phyloP scores from a whole-genome alignment of 2,329 filamentous ascomycete genomes.

The Fusarium sp. region DNA sequence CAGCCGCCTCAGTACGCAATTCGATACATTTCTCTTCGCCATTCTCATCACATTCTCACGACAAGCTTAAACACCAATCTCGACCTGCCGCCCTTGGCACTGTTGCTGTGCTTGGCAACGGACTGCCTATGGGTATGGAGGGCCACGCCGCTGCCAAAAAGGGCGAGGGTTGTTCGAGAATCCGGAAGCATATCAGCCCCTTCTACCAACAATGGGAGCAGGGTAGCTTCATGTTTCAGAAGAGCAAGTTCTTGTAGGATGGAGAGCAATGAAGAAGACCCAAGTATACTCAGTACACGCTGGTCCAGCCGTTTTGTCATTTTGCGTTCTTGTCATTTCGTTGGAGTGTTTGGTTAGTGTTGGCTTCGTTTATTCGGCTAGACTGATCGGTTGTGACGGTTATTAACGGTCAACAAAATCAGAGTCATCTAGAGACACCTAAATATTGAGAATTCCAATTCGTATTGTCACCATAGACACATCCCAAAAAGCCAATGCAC shows the following conservation, averaged over 20 bases:
- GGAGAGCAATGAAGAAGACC: background rate
- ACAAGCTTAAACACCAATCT: slow-evolving; percentile 40
- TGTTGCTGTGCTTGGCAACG: slow-evolving; percentile 41
- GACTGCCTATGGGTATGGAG: slow-evolving; percentile 18
- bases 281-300: background rate
- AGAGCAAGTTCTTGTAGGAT: slow-evolving; percentile 21
- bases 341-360: slow-evolving; percentile 4
- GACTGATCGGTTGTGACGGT: slow-evolving; percentile 4
- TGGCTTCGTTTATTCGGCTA: slow-evolving; percentile 8
- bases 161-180: slow-evolving; percentile 28
- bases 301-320: slow-evolving; percentile 7
- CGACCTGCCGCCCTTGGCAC: slow-evolving; percentile 43
- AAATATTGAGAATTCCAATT: slow-evolving; percentile 9
- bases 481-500: slow-evolving; percentile 18
- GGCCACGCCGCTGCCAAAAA: slow-evolving; percentile 30
- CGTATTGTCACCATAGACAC: slow-evolving; percentile 17
- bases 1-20: slow-evolving; percentile 43
- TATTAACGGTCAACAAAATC: slow-evolving; percentile 5
- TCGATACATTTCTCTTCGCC: slow-evolving; percentile 40
- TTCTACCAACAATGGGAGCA: slow-evolving; percentile 43
- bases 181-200: slow-evolving; percentile 42
- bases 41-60: slow-evolving; percentile 32
- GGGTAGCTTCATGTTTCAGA: slow-evolving; percentile 31
- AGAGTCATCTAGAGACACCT: slow-evolving; percentile 3
- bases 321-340: slow-evolving; percentile 10